Base-by-base conservation (phyloP, 2,329 filamentous ascomycete genomes). In the Chalara sp. region DNA sequence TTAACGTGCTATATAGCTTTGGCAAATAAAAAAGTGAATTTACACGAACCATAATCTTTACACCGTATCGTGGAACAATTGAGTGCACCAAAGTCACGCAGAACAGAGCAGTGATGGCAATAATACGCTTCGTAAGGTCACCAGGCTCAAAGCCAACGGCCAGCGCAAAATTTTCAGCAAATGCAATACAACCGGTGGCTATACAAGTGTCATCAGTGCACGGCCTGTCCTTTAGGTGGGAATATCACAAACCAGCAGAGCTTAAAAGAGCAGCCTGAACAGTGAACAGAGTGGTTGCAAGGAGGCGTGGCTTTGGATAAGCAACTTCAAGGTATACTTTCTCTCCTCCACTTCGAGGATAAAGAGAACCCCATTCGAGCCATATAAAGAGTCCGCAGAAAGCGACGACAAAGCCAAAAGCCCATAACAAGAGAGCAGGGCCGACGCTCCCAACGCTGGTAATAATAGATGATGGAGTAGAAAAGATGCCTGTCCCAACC, bases 381-480 rank as follows among this genome's bases (percentile, higher is more conserved):
- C 72, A 74, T 5, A 75, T 72, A 10, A 69, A 66, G 8, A 75
- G 66, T 21, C 73, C 73, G 44, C 71, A 71, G 48, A 70, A 70
- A 1, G 71, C 71, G 37, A 75, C 70, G 8, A 72, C 53, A 30
- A 66, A 68, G 32, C 75, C 78, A 7, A 79, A 63, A 1, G 78
- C 69, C 79, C 79, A 81, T 21, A 81, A 63, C 44, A 77, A 67
- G 11, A 81, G 63, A 6, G 72, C 69, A 43, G 78, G 71, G 3
- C 78, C 78, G 4, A 80, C 77, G 6, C 72, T 79, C 0, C 78
- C 77, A 1, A 76, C 73, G 1, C 74, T 72, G 6, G 71, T 69
- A 52, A 78, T 78, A 45, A 81, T 76, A n/a, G 76, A 75, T 2
- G 74, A 74, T 1, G 78, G 78, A 1, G 78, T 78, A 1, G 77